These are phyloP conservation scores for Trypethelium eluteriae DNA, from an alignment of 495 filamentous ascomycete species.

Conservation along the genomic window DNA sequence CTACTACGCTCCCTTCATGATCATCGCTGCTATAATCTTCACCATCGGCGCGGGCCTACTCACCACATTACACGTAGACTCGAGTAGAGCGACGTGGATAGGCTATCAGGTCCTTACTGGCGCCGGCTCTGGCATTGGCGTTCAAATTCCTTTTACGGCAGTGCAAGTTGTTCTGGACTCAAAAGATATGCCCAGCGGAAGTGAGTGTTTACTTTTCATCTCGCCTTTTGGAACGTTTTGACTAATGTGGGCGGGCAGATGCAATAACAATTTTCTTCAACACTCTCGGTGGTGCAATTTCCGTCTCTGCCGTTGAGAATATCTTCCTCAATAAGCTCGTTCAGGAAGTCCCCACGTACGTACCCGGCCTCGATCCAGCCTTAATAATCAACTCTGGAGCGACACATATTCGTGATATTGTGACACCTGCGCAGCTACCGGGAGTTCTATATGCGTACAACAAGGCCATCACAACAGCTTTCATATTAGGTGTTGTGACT, in stretches of 20 bases:
- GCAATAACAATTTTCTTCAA: conserved; percentile 36
- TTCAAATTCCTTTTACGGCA: conserved; percentile 35
- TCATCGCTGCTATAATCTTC: conserved; percentile 24
- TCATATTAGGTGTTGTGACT: conserved; percentile 28
- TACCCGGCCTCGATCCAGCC: conserved; percentile 26
- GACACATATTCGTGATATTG: conserved; percentile 30
- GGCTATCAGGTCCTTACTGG: conserved; percentile 36
- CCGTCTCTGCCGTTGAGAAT: conserved; percentile 34
- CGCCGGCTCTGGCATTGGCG: conserved; percentile 26
- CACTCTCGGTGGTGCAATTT: conserved; percentile 33
- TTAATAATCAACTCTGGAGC: conserved; percentile 32
- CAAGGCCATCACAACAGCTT: conserved; percentile 28
- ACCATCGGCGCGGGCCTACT: conserved; percentile 30
- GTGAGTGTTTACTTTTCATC: neutral
- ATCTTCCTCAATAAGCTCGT: conserved; percentile 33
- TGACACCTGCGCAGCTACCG: conserved; percentile 23
- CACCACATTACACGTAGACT: conserved; percentile 28
- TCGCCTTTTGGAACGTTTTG: neutral
- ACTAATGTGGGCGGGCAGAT: conserved; percentile 6
- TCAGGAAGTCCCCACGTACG: conserved; percentile 23
- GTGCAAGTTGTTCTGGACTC: conserved; percentile 29
- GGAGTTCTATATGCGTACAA: conserved; percentile 33
- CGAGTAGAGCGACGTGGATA: conserved; percentile 26
- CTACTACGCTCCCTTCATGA: conserved; percentile 32
- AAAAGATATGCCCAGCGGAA: conserved; percentile 35